Evolutionary conservation across 2,329 filamentous ascomycete genomes (phyloP), one percentile per base, ranked within the genome.

Genomic region (Botrytis medusae): DNA sequence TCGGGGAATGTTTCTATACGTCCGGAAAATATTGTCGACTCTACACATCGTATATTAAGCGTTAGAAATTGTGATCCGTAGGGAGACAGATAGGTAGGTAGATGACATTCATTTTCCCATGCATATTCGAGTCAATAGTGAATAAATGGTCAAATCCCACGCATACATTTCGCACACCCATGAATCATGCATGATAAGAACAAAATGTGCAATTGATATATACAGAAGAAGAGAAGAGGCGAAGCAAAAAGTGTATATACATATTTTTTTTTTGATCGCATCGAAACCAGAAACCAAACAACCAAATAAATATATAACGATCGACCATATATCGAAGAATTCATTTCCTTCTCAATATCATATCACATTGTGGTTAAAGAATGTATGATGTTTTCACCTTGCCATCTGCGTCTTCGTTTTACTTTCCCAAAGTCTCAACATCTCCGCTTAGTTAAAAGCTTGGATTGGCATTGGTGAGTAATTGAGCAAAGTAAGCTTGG

Each of bases 401-500:
- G 25, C 37, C 34, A 42, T 44, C 37, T 42, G 10, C 34, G 6
- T 65, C 34, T 18, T 44, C 37, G 5, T 22, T 22, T 29, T 37
- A 8, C 16, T 16, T 1, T n/a, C 22, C 48, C 48, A 54, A n/a
- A 12, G 7, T n/a, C 37, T 46, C 61, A 37, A 10, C 12, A 7
- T n/a, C 16, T 18, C 22, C 37, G 18, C 57, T 77, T 80, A 82
- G 77, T 76, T 80, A 83, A 76, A 88, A 87, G 20, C 86, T 79
- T n/a, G 87, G 87, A 79, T 87, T 86, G 72, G 87, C 86, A 76
- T 88, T 88, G 72, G 82, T 84, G 72, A 89, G 83, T 1, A 89
- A 82, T 81, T 87, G 86, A 80, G 85, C 86, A 76, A 89, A 88
- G 82, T 89, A 89, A 25, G 84, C 86, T 81, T 89, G 82, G 82